phyloP scores from a whole-genome alignment of 495 filamentous ascomycete species.

The Lasiosphaeria hispida region DNA sequence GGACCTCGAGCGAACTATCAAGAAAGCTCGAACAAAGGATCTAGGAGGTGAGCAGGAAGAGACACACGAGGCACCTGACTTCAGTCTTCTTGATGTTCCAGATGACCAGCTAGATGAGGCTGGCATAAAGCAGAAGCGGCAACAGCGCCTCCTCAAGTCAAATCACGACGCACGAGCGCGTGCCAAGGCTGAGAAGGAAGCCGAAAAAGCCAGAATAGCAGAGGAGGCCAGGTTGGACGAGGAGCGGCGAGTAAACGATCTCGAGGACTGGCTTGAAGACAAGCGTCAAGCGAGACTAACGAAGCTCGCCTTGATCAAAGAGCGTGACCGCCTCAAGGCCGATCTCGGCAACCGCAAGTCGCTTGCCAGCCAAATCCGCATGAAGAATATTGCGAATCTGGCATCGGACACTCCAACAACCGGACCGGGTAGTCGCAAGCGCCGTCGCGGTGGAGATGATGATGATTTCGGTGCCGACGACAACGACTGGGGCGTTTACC shows the following conservation, averaged over 20 bases:
- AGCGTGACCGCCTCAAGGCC: constrained; percentile 84
- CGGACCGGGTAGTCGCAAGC: constrained; percentile 59
- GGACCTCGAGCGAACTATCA: constrained; percentile 85
- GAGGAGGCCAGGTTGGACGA: constrained; percentile 80
- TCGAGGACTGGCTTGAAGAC: constrained; percentile 83
- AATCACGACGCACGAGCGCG: constrained; percentile 89
- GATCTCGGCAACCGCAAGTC: constrained; percentile 96
- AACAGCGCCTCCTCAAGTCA: constrained; percentile 87
- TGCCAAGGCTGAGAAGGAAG: constrained; percentile 92
- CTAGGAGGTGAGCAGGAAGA: constrained; percentile 78
- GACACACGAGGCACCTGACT: constrained; percentile 74
- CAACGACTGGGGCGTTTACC: constrained; percentile 95
- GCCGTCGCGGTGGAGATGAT: constrained; percentile 72
- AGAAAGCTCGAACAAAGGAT: constrained; percentile 85
- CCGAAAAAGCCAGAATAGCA: constrained; percentile 75
- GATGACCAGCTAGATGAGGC: constrained; percentile 94
- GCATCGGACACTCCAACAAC: constrained; percentile 78
- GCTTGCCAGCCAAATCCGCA: constrained; percentile 89
- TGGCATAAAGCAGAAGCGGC: constrained; percentile 80
- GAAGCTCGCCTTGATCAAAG: constrained; percentile 81
- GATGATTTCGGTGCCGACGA: constrained; percentile 97
- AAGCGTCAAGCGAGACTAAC: constrained; percentile 69
- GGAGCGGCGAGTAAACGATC: constrained; percentile 77
- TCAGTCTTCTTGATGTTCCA: constrained; percentile 81
- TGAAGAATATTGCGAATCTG: constrained; percentile 97